Base-by-base conservation (phyloP, 139 green algal genomes). In the Volvox africanus region DNA sequence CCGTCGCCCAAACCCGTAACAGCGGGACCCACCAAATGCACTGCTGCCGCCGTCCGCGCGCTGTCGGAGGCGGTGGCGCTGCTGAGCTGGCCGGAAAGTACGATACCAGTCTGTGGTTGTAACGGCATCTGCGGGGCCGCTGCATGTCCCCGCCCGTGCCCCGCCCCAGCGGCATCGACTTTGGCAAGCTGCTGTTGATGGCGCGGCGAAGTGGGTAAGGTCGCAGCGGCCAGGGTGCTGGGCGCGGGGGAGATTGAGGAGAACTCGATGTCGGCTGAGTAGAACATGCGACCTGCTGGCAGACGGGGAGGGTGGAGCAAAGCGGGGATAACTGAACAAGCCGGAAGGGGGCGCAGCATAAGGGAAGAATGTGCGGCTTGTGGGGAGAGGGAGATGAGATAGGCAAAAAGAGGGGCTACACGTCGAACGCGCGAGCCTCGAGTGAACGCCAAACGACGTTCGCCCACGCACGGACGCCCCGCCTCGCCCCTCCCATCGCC, bases 211-310 rank as follows among this genome's bases (percentile, higher is more conserved):
- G 65, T 67, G 36, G 78, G 78, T 3, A 19, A 82, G 20, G 32
- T 19, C 0, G 61, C n/a, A 22, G 33, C 32, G 3, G 62, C 82
- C 33, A 88, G 82, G 62, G 68, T 81, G 67, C 35, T 69, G 68
- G 83, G 83, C 2, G 83, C 80, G 68, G 83, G 83, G 33, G 83
- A 89, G 65, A 36, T 37, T 1, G 44, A 81, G 14, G 44, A 81
- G 88, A 91, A 91, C 77, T 91, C 88, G 65, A 91, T 91, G 78
- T 91, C 88, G 17, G 88, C 79, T 19, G 89, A 50, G 36, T 62
- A 92, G 33, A 89, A 86, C 73, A 89, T 89, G 20, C 89, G 89
- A 33, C 89, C 68, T 80, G 33, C 44, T 14, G 44, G 9, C 44
- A 5, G 44, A 55, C 44, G 5, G 44, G 44, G 44, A 55, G 44